Conservation (phyloP, 2,329 filamentous ascomycete species). For the Anthostomella pinea region DNA sequence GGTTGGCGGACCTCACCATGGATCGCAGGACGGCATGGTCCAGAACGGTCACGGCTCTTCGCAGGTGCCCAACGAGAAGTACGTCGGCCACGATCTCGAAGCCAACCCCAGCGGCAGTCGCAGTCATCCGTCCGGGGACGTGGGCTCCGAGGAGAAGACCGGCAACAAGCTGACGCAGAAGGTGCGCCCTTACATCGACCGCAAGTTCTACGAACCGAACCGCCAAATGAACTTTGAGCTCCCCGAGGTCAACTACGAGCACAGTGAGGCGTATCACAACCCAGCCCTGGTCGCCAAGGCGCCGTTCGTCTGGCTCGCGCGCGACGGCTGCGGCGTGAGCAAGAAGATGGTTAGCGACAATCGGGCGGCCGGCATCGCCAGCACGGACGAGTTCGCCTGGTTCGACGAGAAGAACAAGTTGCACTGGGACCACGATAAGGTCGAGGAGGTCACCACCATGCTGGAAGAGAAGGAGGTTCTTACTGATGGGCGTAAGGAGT, state of each 20-base stretch:
- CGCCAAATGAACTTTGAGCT: not conserved
- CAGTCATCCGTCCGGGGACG: too few species aligned
- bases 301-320: slow-evolving; percentile 1
- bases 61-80: too few species aligned
- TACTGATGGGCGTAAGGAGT: too few species aligned
- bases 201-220: not conserved
- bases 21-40: too few species aligned
- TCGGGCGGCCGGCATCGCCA: not conserved
- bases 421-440: slow-evolving; percentile 1
- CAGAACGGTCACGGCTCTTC: too few species aligned
- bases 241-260: slow-evolving; percentile 2
- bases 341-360: not conserved
- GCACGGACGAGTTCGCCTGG: slow-evolving; percentile 2
- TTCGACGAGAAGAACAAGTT: slow-evolving; percentile 3
- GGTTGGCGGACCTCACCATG: not conserved
- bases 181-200: not conserved
- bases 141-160: not conserved
- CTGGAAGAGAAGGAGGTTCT: slow-evolving; percentile 1
- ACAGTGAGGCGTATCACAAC: not conserved
- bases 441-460: not conserved
- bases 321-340: slow-evolving; percentile 1
- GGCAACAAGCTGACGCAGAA: slow-evolving; percentile 2
- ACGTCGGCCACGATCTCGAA: too few species aligned
- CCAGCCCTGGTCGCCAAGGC: not conserved
- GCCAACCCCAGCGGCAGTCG: not conserved